These are phyloP conservation scores for Trametes punicea DNA, from an alignment of 768 basidiomycete genomes.

Conservation along the genomic window DNA sequence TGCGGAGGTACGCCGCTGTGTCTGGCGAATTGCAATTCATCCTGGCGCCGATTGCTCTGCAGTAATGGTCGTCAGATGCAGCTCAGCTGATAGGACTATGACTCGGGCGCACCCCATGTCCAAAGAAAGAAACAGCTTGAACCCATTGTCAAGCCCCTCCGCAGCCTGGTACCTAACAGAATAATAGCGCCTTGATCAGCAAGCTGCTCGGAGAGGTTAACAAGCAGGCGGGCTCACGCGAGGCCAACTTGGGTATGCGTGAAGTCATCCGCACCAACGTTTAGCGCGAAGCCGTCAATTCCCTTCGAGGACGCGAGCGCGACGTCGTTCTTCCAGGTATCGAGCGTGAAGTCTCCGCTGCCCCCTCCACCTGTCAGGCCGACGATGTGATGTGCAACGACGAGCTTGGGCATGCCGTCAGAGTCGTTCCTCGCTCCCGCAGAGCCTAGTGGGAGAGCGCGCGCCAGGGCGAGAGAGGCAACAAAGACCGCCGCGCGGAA, in stretches of 20 bases:
- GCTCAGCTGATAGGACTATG: neutral
- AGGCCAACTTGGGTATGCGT: conserved; percentile 44
- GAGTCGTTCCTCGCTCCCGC: neutral
- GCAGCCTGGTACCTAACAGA: conserved; percentile 34
- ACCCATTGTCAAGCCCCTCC: conserved; percentile 27
- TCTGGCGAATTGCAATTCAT: conserved; percentile 26
- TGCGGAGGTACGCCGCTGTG: conserved; percentile 40
- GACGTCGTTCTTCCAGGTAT: conserved; percentile 57
- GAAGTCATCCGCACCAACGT: conserved; percentile 55
- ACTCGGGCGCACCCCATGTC: conserved; percentile 65
- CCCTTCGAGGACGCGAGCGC: conserved; percentile 44
- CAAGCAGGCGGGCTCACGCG: conserved; percentile 34
- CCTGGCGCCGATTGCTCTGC: conserved; percentile 41
- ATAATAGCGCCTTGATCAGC: neutral
- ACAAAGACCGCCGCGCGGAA: neutral
- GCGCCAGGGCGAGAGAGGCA: conserved; percentile 2
- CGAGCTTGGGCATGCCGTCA: conserved; percentile 30
- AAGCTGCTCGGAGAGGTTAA: neutral
- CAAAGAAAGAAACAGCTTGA: conserved; percentile 72
- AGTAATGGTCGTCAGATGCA: neutral
- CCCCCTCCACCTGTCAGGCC: conserved; percentile 53
- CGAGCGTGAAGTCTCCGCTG: conserved; percentile 41
- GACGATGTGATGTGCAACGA: conserved; percentile 63
- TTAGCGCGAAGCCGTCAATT: conserved; percentile 60
- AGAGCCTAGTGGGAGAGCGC: neutral